Base-by-base conservation (phyloP, 352 stramenopile species). In the Pseudoperonospora humuli region DNA sequence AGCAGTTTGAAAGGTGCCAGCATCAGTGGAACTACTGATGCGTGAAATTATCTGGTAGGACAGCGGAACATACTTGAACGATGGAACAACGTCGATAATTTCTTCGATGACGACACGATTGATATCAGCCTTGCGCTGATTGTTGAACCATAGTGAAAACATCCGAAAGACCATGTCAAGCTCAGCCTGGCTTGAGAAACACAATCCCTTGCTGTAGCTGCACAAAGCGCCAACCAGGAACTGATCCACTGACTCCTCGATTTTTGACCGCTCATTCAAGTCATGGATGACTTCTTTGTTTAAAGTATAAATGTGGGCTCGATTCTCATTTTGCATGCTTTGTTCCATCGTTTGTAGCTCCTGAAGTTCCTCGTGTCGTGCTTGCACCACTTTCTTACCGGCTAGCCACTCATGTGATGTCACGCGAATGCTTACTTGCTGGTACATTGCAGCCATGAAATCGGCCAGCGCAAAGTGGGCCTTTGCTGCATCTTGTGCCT, bases 11-110 rank as follows among this genome's bases (percentile, higher is more conserved):
- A 98, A 97, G 4, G 40, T 47, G 13, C 44, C 38, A 7, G 21
- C 34, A 10, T 63, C 41, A 29, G 38, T 41, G 31, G 47, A 48
- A 39, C 55, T 75, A 24, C 85, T 96, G 15, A 99, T 86, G 0
- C 96, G 75, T 17, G 95, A 98, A 42, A 98, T 97, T 17, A 99
- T 91, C 71, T 99, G 96, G 58, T 98, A 98, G 13, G 87, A 96
- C 7, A 99, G 64, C 13, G 95, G 92, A 18, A 98, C 83, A 50
- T 98, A 96, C 53, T 97, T 96, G 75, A 96, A 98, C 10, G 84
- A 97, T 23, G 93, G 83, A 7, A 98, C 89, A 24, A 63, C 50
- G 3, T 81, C 60, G 17, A 88, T 63, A 3, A 97, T 64, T 1
- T 80, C 51, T 35, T 86, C 72, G 28, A 82, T 71, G 17, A 98